Base-by-base conservation (phyloP, 2,329 filamentous ascomycete genomes). In the Leptographium flavum region DNA sequence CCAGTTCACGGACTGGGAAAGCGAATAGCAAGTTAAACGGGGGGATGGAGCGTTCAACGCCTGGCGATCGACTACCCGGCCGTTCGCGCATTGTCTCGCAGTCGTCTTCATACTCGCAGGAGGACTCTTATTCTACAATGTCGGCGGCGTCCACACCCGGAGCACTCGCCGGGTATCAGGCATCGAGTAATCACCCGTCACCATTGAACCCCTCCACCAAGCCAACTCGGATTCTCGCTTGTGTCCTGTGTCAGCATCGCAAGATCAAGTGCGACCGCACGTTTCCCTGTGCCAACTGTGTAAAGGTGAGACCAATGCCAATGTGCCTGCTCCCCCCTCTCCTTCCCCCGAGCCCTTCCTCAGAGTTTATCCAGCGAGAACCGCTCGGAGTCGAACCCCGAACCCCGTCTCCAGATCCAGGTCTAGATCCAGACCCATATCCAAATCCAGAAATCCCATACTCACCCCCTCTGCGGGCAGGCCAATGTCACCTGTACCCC, bases 181-280 rank as follows among this genome's bases (percentile, higher is more conserved):
- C 28, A n/a, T 41, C 40, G 9, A n/a, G 30, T 30, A 33, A 33
- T 22, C n/a, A 25, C 5, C 30, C 39, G 6, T 41, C 46, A 8
- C 28, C 42, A 10, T 33, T 39, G 19, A 22, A 11, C 31, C 23
- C 32, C 37, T 19, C 22, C 7, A 10, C 32, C 14, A 71, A 68
- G 56, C 59, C 63, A 13, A 58, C 62, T 14, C 62, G 71, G 52
- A 65, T 74, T 39, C 60, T 74, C 47, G 70, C 70, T 19, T 75
- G 73, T 52, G 70, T 74, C 19, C 62, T 76, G 32, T 78, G 74
- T 55, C 74, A 78, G 55, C 70, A 73, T 54, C 69, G 74, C 54
- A 78, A 79, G 60, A 77, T 77, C 59, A 76, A 75, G 57, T 79
- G 74, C 58, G 73, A 78, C 53, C 67, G 74, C 49, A 69, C 67